These are phyloP conservation scores for Sanchytrium tribonematis DNA, from an alignment of 371 early-diverging fungal species.

Conservation along the genomic window DNA sequence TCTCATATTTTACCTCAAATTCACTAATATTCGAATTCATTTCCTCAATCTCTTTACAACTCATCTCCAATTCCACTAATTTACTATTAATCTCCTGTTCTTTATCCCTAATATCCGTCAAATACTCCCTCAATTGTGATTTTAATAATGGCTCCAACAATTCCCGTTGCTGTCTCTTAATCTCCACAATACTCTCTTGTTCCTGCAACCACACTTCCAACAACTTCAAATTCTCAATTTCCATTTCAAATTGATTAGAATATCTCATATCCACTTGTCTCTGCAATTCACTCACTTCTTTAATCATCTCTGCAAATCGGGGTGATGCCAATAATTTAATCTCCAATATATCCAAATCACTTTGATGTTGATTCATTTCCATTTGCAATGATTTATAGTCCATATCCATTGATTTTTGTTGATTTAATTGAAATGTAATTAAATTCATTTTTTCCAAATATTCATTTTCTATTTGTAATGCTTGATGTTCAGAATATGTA, in stretches of 20 bases:
- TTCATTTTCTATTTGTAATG: neutral
- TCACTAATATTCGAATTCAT: neutral
- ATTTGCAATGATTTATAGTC: neutral
- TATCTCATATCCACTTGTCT: neutral
- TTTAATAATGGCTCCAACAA: neutral
- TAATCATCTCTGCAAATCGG: neutral
- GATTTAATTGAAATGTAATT: neutral
- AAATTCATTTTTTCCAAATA: neutral
- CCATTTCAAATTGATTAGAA: neutral
- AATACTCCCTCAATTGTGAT: neutral
- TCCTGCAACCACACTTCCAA: neutral
- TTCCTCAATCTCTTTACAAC: neutral
- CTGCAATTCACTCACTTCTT: neutral
- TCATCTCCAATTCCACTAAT: neutral
- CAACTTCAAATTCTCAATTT: neutral
- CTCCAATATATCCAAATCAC: neutral
- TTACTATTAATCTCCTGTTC: neutral
- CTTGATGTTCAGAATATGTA: neutral
- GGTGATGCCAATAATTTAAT: neutral
- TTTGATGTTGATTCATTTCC: neutral
- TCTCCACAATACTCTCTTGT: neutral
- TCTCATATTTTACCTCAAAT: neutral
- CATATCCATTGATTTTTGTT: neutral
- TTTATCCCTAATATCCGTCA: neutral
- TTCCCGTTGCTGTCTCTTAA: neutral